A percentile compares a stretch with the other conserved stretches of the same genome.
Evolutionary conservation across 306 rosid species (phyloP).

Genomic region (Cucumis melo): DNA sequence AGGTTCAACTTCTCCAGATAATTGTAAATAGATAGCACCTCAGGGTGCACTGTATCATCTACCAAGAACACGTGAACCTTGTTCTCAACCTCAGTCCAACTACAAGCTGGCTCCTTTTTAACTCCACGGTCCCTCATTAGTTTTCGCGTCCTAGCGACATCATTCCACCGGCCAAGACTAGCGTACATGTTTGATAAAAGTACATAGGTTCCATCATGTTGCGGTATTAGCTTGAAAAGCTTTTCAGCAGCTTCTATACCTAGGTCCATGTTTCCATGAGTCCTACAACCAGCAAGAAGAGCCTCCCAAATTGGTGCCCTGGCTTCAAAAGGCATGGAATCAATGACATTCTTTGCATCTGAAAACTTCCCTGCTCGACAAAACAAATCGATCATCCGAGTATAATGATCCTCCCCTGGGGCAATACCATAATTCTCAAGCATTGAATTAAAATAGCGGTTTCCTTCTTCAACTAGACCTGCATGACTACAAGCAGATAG

Average conservation of each 20-base stretch:
- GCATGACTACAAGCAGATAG: constrained; percentile 12
- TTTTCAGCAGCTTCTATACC: constrained; percentile 6
- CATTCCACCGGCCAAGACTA: constrained; percentile 5
- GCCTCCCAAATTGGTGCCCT: constrained; percentile 14
- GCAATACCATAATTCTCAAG: not conserved
- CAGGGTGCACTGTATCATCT: constrained; percentile 10
- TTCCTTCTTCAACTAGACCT: constrained; percentile 9
- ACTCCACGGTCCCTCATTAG: constrained; percentile 10
- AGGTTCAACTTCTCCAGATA: constrained; percentile 2
- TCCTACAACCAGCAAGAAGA: constrained; percentile 11
- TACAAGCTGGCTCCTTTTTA: constrained; percentile 12
- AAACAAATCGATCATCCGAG: constrained; percentile 9
- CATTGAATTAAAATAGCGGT: constrained; percentile 6
- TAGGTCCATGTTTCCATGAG: constrained; percentile 10
- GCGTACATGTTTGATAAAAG: constrained; percentile 12
- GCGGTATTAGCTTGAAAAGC: constrained; percentile 5
- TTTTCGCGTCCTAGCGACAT: constrained; percentile 8
- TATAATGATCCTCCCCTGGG: constrained; percentile 14
- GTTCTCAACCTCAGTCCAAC: constrained; percentile 14
- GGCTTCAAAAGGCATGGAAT: constrained; percentile 3
- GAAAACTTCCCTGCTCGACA: constrained; percentile 13
- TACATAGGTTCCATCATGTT: constrained; percentile 8
- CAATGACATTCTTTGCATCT: constrained; percentile 7
- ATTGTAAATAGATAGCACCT: not conserved
- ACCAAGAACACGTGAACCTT: constrained; percentile 12